Base-by-base conservation (phyloP, 305 asterid genomes). In the Solanum hybrid region DNA sequence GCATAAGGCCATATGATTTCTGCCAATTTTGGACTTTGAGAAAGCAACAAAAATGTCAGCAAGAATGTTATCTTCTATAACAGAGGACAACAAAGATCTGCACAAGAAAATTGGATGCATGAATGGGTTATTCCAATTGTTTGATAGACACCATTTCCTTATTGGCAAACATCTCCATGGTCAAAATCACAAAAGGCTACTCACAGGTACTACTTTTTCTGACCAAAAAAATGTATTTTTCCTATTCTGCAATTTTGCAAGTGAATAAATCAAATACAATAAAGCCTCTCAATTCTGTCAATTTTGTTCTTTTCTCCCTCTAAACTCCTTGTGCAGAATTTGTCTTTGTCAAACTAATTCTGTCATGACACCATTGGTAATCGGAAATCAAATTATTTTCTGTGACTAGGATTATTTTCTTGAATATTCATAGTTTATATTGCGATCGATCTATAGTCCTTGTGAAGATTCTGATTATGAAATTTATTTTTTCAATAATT, bases 81-180 rank as follows among this genome's bases (percentile, higher is more conserved):
- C 87, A 85, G 94, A 96, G 14, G 98, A 94, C 78, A 91, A 91
- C 71, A 86, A 88, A 88, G 96, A 95, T 90, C 92, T 97, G 89
- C 93, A 92, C 88, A 97, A 96, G 95, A 97, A 97, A 92, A 92
- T 94, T 60, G 99, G 99, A 38, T 97, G 99, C 95, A 96, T 97
- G 99, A 94, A 95, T 88, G 98, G 98, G 86, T 91, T 97, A 90
- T 97, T 96, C 89, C 99, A 95, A 92, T 91, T 96, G 88, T 96
- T 97, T 36, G 98, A 97, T 91, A 94, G 96, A 37, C 96, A 94
- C 82, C 95, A 96, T 91, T 94, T 95, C 92, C 91, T 95, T 17
- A 82, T 94, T 10, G 93, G 96, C 82, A 92, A 95, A 86, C 95
- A 97, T 24, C 76, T 92, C 36, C 86, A 92, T 88, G 87, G 95